Conservation (phyloP, 192 early-diverging fungal species). For the Lunasporangiospora selenospora region DNA sequence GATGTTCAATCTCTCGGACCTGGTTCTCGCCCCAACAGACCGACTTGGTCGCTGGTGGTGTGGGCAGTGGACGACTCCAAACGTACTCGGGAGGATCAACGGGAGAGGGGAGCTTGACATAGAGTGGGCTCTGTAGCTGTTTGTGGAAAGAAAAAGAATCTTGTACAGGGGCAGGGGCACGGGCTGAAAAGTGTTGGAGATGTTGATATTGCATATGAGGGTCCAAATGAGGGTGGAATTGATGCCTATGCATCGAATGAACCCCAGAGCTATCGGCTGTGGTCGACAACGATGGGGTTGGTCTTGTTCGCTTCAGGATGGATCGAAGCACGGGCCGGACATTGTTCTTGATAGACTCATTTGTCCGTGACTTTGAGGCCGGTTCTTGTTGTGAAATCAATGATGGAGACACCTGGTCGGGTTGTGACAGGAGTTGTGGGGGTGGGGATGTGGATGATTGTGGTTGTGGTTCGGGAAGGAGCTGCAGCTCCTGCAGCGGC, state of each 20-base stretch:
- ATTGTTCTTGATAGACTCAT: constrained; percentile 11
- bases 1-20: constrained; percentile 13
- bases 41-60: constrained; percentile 9
- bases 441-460: background rate
- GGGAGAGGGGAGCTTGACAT: background rate
- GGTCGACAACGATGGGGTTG: too few relatives aligned
- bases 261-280: too few relatives aligned
- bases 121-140: background rate
- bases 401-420: too few relatives aligned
- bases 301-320: too few relatives aligned
- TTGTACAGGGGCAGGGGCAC: background rate
- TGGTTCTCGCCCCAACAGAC: constrained; percentile 15
- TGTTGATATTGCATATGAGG: constrained; percentile 1
- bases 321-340: background rate
- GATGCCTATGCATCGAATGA: too few relatives aligned
- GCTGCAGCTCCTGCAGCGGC: too few relatives aligned
- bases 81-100: background rate
- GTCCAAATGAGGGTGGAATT: background rate
- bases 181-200: background rate
- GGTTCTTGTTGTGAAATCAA: too few relatives aligned
- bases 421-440: background rate
- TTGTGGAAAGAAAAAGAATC: background rate
- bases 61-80: constrained; percentile 19
- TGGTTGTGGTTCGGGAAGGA: too few relatives aligned
- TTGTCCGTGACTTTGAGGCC: background rate